Evolutionary conservation across 306 rosid genomes (phyloP).

Genomic region (Malus fusca): DNA sequence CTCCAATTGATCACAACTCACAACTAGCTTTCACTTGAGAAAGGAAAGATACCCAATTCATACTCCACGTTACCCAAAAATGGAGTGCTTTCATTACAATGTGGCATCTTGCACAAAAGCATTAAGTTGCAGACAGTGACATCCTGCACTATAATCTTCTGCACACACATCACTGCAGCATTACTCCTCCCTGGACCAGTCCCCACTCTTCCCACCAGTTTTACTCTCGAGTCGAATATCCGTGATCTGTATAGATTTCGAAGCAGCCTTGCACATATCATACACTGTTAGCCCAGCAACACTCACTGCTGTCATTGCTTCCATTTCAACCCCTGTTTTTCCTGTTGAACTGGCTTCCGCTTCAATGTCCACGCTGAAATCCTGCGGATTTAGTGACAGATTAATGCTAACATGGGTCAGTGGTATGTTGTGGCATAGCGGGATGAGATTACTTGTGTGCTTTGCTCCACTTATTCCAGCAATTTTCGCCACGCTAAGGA

Average conservation of each 20-base stretch:
- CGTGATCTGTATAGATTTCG: slow-evolving; percentile 60
- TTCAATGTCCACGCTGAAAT: slow-evolving; percentile 65
- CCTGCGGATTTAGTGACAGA: slow-evolving; percentile 44
- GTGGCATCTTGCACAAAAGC: too few species aligned
- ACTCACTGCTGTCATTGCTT: slow-evolving; percentile 80
- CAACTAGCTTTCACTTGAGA: background rate
- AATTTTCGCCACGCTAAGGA: slow-evolving; percentile 72
- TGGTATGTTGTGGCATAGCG: slow-evolving; percentile 70
- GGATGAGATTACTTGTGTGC: slow-evolving; percentile 75
- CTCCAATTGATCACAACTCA: background rate
- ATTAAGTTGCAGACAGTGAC: too few species aligned
- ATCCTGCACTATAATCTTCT: background rate
- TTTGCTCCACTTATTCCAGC: slow-evolving; percentile 93
- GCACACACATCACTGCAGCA: too few species aligned
- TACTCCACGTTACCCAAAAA: background rate
- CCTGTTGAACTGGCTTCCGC: slow-evolving; percentile 70
- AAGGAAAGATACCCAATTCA: background rate
- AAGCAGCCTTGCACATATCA: slow-evolving; percentile 96
- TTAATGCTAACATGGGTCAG: slow-evolving; percentile 61
- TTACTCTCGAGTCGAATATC: slow-evolving; percentile 57
- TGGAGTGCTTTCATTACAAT: too few species aligned
- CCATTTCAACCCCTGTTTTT: slow-evolving; percentile 80
- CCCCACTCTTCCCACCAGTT: slow-evolving; percentile 90
- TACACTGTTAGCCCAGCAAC: slow-evolving; percentile 75
- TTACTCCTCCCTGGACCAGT: slow-evolving; percentile 47